phyloP scores from a whole-genome alignment of 768 basidiomycete species.

The Suillus luteus region DNA sequence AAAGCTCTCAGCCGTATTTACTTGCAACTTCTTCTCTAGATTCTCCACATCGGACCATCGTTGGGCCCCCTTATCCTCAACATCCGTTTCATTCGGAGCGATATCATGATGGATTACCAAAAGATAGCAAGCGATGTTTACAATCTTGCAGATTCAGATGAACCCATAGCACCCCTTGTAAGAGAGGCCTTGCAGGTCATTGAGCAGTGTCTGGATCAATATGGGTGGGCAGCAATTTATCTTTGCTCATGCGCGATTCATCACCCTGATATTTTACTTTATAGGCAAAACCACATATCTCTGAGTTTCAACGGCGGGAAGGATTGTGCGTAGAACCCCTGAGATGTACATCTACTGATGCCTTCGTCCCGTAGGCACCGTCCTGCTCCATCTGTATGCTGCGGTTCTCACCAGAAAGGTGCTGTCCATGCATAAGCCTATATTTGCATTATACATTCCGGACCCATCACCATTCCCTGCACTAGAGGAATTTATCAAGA shows the following conservation, averaged over 20 bases:
- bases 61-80: slow-evolving; percentile 1
- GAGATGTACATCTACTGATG: slow-evolving; percentile 5
- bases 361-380: slow-evolving; percentile 65
- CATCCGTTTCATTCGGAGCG: slow-evolving; percentile 11
- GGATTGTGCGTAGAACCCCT: slow-evolving; percentile 67
- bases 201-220: slow-evolving; percentile 69
- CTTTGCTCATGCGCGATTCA: not conserved
- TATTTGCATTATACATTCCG: slow-evolving; percentile 83
- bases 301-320: slow-evolving; percentile 99
- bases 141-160: slow-evolving; percentile 52
- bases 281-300: slow-evolving; percentile 69
- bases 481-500: slow-evolving; percentile 82
- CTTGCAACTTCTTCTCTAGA: slow-evolving; percentile 13
- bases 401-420: slow-evolving; percentile 60
- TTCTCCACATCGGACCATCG: slow-evolving; percentile 7
- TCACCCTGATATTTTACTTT: slow-evolving; percentile 14
- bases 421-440: slow-evolving; percentile 42
- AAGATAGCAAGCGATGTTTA: slow-evolving; percentile 62
- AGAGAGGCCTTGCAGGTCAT: slow-evolving; percentile 84
- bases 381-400: slow-evolving; percentile 88
- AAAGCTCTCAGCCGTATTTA: slow-evolving; percentile 14
- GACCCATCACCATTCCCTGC: slow-evolving; percentile 84
- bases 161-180: slow-evolving; percentile 60
- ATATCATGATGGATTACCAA: slow-evolving; percentile 46
- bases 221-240: slow-evolving; percentile 64